Conservation (phyloP, 2,329 filamentous ascomycete genomes). For the Alternaria rosae region DNA sequence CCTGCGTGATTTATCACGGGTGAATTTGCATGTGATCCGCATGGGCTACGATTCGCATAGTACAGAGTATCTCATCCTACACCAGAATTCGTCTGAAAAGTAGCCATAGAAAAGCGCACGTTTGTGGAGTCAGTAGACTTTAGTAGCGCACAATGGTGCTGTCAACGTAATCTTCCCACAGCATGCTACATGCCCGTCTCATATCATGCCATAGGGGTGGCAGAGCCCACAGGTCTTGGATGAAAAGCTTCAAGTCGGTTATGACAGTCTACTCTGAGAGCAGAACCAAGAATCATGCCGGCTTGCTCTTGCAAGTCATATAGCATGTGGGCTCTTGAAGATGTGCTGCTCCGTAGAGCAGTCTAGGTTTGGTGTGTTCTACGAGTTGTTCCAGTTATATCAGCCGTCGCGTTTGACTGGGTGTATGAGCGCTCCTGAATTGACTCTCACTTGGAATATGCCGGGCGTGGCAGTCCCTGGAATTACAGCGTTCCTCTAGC, state of each 20-base stretch:
- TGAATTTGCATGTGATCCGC: constrained; percentile 7
- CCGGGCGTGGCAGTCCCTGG: not conserved
- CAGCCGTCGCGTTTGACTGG: not conserved
- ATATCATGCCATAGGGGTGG: not conserved
- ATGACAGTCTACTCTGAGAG: not conserved
- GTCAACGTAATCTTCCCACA: not conserved
- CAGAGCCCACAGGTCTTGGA: not conserved
- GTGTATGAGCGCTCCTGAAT: not conserved
- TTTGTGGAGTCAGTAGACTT: not conserved
- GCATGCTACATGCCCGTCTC: not conserved
- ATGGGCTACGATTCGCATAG: not conserved
- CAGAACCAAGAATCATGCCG: rapidly evolving
- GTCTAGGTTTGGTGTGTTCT: not conserved
- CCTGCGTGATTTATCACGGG: not conserved
- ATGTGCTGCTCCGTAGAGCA: not conserved
- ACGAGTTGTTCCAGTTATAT: not conserved
- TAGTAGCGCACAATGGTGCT: not conserved
- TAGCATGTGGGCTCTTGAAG: not conserved
- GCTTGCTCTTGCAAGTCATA: rapidly evolving
- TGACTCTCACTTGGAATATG: not conserved
- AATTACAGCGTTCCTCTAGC: not conserved
- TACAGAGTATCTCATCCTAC: not conserved
- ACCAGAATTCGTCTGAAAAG: not conserved
- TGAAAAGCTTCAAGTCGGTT: too few relatives aligned
- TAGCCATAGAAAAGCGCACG: not conserved